Evolutionary conservation across 768 basidiomycete genomes (phyloP).

Genomic region (Xanthoconium purpureum): DNA sequence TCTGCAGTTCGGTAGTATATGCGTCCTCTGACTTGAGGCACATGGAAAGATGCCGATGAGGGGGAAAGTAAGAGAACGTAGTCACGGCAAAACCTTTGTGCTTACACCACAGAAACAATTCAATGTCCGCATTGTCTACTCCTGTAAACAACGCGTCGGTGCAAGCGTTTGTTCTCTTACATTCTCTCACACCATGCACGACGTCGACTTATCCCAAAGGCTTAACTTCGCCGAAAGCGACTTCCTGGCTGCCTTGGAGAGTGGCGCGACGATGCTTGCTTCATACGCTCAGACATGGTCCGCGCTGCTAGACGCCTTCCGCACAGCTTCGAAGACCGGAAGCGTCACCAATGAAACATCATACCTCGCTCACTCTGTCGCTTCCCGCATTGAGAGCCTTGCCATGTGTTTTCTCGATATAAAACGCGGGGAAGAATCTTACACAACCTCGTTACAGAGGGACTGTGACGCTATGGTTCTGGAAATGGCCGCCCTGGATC

Average conservation of each 20-base stretch:
- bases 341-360: background rate
- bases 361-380: background rate
- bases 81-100: too few species aligned
- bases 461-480: conserved; percentile 11
- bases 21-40: background rate
- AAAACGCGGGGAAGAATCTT: background rate
- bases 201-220: conserved; percentile 1
- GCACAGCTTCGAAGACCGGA: background rate
- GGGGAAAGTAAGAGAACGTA: too few species aligned
- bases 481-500: background rate
- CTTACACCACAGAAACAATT: conserved; percentile 1
- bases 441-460: background rate
- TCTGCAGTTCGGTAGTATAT: background rate
- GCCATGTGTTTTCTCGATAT: conserved; percentile 9
- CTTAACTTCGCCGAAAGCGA: background rate
- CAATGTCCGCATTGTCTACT: conserved; percentile 15
- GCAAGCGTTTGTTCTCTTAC: too few species aligned
- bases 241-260: background rate
- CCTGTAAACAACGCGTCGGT: too few species aligned
- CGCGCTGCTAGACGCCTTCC: background rate
- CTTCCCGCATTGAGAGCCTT: conserved; percentile 3
- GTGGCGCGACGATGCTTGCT: background rate
- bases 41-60: background rate
- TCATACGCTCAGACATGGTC: conserved; percentile 3
- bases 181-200: background rate